A percentile compares a stretch with the other conserved stretches of the same genome.
These are phyloP conservation scores for Botrytis paeoniae DNA, from an alignment of 2,329 filamentous ascomycete species.

Conservation along the genomic window DNA sequence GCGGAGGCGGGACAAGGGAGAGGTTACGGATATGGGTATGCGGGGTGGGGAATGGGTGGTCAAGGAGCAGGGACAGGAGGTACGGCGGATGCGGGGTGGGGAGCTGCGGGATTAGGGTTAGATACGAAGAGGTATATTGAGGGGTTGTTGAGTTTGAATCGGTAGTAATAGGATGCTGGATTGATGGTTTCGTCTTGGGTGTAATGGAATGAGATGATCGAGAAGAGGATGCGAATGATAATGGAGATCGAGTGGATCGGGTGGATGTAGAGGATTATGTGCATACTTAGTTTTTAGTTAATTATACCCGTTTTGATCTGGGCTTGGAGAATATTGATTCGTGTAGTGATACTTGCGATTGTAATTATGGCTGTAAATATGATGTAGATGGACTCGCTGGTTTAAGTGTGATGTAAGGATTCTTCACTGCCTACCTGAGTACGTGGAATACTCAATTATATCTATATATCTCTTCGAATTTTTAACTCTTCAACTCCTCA, in stretches of 20 bases:
- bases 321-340: neutral
- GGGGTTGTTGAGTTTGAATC: constrained; percentile 59
- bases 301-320: neutral
- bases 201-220: neutral
- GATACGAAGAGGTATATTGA: constrained; percentile 76
- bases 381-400: too few relatives aligned
- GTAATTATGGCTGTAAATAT: neutral
- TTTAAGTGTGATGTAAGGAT: too few relatives aligned
- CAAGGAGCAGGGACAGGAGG: constrained; percentile 53
- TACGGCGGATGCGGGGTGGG: neutral
- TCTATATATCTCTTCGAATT: too few relatives aligned
- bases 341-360: neutral
- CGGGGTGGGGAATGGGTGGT: constrained; percentile 50
- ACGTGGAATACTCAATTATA: too few relatives aligned
- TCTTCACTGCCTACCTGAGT: too few relatives aligned
- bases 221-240: neutral
- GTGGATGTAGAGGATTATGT: neutral
- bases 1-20: constrained; percentile 23
- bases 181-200: neutral
- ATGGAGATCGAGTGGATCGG: neutral
- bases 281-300: neutral
- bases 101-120: constrained; percentile 60
- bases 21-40: constrained; percentile 34
- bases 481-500: too few relatives aligned
- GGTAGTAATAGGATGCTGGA: constrained; percentile 22